These are phyloP conservation scores for Colletotrichum paranaense DNA, from an alignment of 2,329 filamentous ascomycete species.

Conservation along the genomic window DNA sequence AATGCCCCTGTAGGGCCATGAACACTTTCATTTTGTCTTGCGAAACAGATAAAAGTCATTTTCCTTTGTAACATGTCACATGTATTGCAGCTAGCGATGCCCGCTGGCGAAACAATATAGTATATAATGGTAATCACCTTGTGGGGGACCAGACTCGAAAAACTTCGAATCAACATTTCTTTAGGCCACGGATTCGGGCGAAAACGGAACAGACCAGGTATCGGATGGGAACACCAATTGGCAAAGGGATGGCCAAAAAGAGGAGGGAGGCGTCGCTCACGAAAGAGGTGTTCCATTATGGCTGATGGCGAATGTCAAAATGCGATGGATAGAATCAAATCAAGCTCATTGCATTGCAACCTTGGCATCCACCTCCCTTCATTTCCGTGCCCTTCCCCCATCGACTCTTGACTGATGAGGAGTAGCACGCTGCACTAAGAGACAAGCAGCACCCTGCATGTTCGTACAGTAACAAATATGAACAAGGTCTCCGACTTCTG, in stretches of 20 bases:
- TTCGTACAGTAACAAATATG: neutral
- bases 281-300: slow-evolving; percentile 32
- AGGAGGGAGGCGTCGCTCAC: slow-evolving; percentile 25
- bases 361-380: neutral
- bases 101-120: slow-evolving; percentile 32
- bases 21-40: slow-evolving; percentile 15
- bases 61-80: slow-evolving; percentile 36
- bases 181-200: slow-evolving; percentile 23
- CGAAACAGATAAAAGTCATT: slow-evolving; percentile 16
- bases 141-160: slow-evolving; percentile 30
- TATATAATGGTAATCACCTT: slow-evolving; percentile 39
- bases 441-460: neutral
- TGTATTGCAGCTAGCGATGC: slow-evolving; percentile 27
- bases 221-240: slow-evolving; percentile 26
- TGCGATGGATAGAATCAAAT: slow-evolving; percentile 26
- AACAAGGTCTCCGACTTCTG: neutral
- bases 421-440: neutral
- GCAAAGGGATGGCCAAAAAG: slow-evolving; percentile 28
- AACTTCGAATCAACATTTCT: slow-evolving; percentile 23
- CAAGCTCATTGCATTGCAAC: slow-evolving; percentile 24
- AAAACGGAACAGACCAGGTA: slow-evolving; percentile 27
- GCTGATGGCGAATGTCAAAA: slow-evolving; percentile 29
- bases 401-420: neutral
- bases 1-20: slow-evolving; percentile 36
- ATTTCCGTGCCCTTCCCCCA: neutral